These are phyloP conservation scores for Typha latifolia DNA, from an alignment of 176 grass and related monocot genomes.

Conservation along the genomic window DNA sequence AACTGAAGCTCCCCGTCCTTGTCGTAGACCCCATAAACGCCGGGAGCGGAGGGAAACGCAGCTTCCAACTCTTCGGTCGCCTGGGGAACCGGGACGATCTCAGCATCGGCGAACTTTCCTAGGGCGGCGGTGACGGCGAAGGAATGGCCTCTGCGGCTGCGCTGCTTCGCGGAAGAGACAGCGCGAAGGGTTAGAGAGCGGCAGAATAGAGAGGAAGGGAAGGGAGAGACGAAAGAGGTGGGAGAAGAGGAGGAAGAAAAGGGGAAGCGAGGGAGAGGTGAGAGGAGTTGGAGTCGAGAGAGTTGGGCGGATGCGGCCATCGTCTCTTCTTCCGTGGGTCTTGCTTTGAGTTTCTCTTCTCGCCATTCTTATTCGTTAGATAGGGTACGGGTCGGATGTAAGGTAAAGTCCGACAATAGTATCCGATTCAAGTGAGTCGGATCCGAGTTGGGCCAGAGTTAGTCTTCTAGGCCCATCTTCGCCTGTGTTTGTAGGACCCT, in stretches of 20 bases:
- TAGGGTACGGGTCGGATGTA: background rate
- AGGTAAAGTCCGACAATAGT: background rate
- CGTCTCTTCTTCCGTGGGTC: background rate
- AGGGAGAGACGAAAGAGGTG: background rate
- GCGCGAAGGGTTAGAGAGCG: background rate
- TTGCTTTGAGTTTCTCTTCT: background rate
- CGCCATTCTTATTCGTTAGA: background rate
- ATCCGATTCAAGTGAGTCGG: background rate
- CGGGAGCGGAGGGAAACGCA: constrained; percentile 30
- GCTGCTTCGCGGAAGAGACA: background rate
- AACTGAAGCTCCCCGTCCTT: constrained; percentile 57
- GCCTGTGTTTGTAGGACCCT: too few species aligned
- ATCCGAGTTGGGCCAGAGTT: background rate
- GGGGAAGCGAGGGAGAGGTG: background rate
- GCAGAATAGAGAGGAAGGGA: background rate
- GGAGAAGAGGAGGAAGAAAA: background rate
- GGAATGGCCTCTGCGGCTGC: background rate
- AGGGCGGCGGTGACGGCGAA: background rate
- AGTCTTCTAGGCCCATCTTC: too few species aligned
- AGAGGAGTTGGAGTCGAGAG: background rate
- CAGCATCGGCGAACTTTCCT: constrained; percentile 27
- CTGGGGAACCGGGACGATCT: constrained; percentile 32
- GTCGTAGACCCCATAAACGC: constrained; percentile 71
- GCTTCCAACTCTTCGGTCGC: constrained; percentile 24
- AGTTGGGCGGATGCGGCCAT: background rate